Conservation (phyloP, 2,329 filamentous ascomycete species). For the Hysterium pulicare region DNA sequence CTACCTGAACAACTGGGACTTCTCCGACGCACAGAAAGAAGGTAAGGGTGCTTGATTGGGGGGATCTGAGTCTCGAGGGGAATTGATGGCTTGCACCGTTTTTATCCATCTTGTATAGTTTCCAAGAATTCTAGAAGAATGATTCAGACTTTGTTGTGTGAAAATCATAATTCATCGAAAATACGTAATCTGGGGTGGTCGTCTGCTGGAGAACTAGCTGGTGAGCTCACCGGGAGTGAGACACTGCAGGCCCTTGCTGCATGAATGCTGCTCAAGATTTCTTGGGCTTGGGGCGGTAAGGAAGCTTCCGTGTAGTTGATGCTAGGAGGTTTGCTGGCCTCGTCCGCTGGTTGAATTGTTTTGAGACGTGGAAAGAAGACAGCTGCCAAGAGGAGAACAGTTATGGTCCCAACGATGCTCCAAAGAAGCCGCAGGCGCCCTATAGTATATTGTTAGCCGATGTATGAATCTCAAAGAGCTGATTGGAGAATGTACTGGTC, state of each 20-base stretch:
- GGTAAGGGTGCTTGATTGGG: constrained; percentile 2
- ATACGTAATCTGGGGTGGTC: constrained; percentile 12
- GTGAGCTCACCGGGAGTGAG: background rate
- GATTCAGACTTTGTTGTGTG: too few species aligned
- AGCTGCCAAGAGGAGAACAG: constrained; percentile 47
- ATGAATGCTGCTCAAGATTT: constrained; percentile 19
- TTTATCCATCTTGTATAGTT: too few species aligned
- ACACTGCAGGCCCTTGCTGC: background rate
- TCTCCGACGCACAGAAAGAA: constrained; percentile 12
- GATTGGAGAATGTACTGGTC: constrained; percentile 32
- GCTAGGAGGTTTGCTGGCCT: constrained; percentile 12
- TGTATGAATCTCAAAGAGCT: background rate
- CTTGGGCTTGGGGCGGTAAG: constrained; percentile 32
- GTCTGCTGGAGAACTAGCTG: background rate
- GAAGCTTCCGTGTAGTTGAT: constrained; percentile 24
- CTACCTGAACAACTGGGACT: constrained; percentile 41
- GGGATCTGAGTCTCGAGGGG: too few species aligned
- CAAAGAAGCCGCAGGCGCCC: constrained; percentile 61
- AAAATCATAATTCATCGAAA: constrained; percentile 19
- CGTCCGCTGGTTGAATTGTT: constrained; percentile 10
- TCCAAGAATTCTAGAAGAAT: too few species aligned
- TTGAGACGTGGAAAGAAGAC: constrained; percentile 37
- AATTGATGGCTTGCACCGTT: too few species aligned
- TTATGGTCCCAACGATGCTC: constrained; percentile 50
- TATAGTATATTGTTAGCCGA: constrained; percentile 17